Percentiles rank a stretch among this genome's conserved stretches.
Evolutionary conservation across 139 green algal species (phyloP).

Genomic region (Pseudopediastrum boryanum): DNA sequence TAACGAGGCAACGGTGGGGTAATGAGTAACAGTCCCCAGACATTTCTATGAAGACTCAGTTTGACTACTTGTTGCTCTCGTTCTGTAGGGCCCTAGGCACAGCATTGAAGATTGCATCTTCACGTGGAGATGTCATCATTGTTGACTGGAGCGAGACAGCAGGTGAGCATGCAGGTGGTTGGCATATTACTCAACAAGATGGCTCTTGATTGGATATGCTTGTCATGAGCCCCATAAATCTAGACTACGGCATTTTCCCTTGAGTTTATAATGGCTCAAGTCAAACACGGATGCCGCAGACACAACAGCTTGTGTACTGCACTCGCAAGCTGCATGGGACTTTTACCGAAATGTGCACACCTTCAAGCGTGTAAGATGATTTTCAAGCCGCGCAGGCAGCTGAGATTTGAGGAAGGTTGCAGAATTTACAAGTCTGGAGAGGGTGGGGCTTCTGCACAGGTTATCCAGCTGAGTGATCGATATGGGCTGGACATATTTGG

Average conservation of each 20-base stretch:
- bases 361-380: slow-evolving; percentile 27
- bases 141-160: not conserved
- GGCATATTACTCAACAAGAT: not conserved
- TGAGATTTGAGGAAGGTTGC: slow-evolving; percentile 29
- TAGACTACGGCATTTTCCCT: not conserved
- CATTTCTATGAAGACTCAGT: too few species aligned
- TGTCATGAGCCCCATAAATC: not conserved
- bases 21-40: not conserved
- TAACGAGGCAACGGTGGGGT: not conserved
- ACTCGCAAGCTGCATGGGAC: too few species aligned
- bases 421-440: slow-evolving; percentile 14
- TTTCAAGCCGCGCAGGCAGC: slow-evolving; percentile 29
- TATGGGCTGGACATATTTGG: too few species aligned
- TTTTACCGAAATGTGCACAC: not conserved
- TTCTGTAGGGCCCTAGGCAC: too few species aligned
- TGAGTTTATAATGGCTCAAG: not conserved
- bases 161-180: not conserved
- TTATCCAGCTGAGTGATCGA: slow-evolving; percentile 31
- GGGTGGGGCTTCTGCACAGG: slow-evolving; percentile 1
- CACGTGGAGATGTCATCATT: not conserved
- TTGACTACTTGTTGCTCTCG: not conserved
- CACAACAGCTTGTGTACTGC: not conserved
- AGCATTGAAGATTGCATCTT: not conserved
- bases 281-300: not conserved
- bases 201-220: not conserved